Base-by-base conservation (phyloP, 495 filamentous ascomycete genomes). In the Sordaria brevicollis region DNA sequence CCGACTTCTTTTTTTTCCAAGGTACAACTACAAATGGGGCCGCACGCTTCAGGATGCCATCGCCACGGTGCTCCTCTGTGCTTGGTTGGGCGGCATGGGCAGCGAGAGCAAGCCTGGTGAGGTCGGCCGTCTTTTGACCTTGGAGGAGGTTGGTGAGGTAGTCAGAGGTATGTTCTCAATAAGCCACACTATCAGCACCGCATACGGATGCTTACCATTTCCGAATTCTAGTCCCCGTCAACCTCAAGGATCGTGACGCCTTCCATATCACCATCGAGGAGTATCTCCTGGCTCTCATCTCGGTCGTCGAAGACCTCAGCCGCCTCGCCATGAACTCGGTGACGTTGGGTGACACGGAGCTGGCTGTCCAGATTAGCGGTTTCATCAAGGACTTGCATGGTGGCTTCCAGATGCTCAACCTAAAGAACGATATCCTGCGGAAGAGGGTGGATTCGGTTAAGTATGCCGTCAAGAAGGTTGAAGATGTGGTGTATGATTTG, bases 191-290 rank as follows among this genome's bases (percentile, higher is more conserved):
- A 57, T 7, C 19, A 25, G 13, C 49, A 17, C 49, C 49, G 15
- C 1, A 29, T 31, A 25, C 37, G 19, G 19, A 54, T 25, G 13
- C 37, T 49, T 31, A 57, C 38, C 10, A 49, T 65, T 69, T 5
- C 73, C 65, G 41, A 66, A 13, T 43, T 19, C 13, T 37, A 97
- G 95, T 98, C n/a, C 96, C 95, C 29, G 89, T 96, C 73, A 97
- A 97, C 77, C 87, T 97, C 72, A 97, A 96, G 80, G 91, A 92
- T 71, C 79, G 86, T 71, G 96, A 98, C 79, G 86, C 88, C 33
- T 99, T 99, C 86, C 95, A 98, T 77, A 82, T 99, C 70, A 94
- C 93, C 35, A 93, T 97, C 75, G 95, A 99, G 81, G 95, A 99
- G 78, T 99, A 99, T 79, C 89, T 99, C 4, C 89, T 93, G 57